Evolutionary conservation across 805 yeast species (phyloP), one percentile per base, ranked within the genome.

Genomic region (Candida yuanshanica): DNA sequence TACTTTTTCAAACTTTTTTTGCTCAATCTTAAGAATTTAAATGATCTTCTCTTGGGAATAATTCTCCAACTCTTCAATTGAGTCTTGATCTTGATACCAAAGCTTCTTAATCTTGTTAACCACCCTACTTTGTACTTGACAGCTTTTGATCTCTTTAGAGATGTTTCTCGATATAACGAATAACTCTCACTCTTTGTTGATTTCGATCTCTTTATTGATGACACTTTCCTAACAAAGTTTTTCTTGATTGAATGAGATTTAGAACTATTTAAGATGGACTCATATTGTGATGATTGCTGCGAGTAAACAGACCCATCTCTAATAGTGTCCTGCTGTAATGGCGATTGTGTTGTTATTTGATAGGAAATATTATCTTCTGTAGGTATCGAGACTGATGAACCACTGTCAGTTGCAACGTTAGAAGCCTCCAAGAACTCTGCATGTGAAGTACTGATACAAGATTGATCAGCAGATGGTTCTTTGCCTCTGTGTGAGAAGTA

Each of bases 111-210:
- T 36, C 55, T 60, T 11, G 62, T 47, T 23, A 67, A 49, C 49
- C 68, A 55, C 13, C 70, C 70, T 35, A 68, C 63, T 34, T 61
- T 59, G 44, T 65, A 64, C 42, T 61, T 60, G 24, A 66, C 52
- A 6, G 70, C 72, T 35, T 55, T 52, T 4, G 61, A 54, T 54
- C 64, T 56, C 39, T 56, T 60, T 37, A 59, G 33, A 3, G 62
- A 55, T 1, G 64, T 26, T 17, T 36, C 45, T 17, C 42, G 41
- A 14, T 39, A 50, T 24, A 53, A 20, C 3, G 57, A 48, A 2
- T 20, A 26, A 20, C 51, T 43, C 17, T 49, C 53, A 16, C 46
- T 46, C 34, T 4, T 10, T 25, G 12, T 20, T 20, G 12, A 38
- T 18, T 20, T 12, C 41, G 29, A 32, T 32, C 12, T 37, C 23